A percentile compares a stretch with the other conserved stretches of the same genome.
Conservation (phyloP, 148 eudicot species). For the Cornus controversa region DNA sequence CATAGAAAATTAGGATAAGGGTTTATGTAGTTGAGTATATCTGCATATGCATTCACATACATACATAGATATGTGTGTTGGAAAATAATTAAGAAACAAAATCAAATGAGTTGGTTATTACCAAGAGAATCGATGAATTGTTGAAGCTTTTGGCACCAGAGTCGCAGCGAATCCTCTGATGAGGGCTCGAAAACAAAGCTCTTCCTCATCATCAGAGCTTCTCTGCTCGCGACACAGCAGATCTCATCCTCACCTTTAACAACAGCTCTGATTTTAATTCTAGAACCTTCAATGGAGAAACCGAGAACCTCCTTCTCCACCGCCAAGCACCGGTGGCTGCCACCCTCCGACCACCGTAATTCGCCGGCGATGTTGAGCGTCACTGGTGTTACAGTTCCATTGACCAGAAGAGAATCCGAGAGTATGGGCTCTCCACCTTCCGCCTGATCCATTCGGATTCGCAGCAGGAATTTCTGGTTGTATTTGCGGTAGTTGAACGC, state of each 20-base stretch:
- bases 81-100: background rate
- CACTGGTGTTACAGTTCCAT: conserved; percentile 38
- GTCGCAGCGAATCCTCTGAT: conserved; percentile 27
- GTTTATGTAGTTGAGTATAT: no score
- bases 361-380: conserved; percentile 47
- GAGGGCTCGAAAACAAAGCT: conserved; percentile 45
- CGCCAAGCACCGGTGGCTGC: conserved; percentile 29
- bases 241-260: conserved; percentile 26
- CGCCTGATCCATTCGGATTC: conserved; percentile 13
- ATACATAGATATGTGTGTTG: no score
- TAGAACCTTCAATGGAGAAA: conserved; percentile 46
- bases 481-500: no score
- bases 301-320: conserved; percentile 73
- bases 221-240: conserved; percentile 29
- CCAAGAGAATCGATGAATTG: conserved; percentile 63
- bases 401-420: conserved; percentile 46
- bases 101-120: conserved; percentile 13
- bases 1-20: no score
- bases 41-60: no score
- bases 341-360: conserved; percentile 56
- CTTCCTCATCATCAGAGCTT: conserved; percentile 42
- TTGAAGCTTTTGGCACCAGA: conserved; percentile 51
- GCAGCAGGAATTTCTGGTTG: background rate
- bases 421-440: conserved; percentile 14
- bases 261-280: conserved; percentile 48